Evolutionary conservation across 2,329 filamentous ascomycete genomes (phyloP), one percentile per base, ranked within the genome.

Genomic region (Bipolaris victoriae): DNA sequence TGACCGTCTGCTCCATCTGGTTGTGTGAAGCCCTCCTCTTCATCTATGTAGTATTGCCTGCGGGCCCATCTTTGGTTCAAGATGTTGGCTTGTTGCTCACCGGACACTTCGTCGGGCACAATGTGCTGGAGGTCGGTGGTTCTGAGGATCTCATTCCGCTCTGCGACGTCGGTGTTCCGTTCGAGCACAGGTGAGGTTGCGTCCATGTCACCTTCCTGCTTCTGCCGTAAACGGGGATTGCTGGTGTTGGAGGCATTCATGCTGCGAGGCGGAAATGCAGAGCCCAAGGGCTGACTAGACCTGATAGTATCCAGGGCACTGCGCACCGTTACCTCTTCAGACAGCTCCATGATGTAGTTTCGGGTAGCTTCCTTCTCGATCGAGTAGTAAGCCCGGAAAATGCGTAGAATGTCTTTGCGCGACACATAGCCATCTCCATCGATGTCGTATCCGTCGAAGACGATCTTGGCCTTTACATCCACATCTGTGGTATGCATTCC

Each of bases 321-420:
- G 7, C 71, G 87, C 13, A 88, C 84, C 11, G 95, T 85, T 6
- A 96, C 84, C 65, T 94, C 89, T 57, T 90, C 87, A 10, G 90
- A 87, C 64, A 92, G 88, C 18, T 86, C 87, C 58, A 90, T 90
- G 36, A 90, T 85, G 74, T 91, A 86, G 52, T 98, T 94, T 58
- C 87, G 86, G 58, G 95, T 92, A 77, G 97, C 88, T 72, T 97
- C 90, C 71, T 93, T 92, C 72, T 92, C 95, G 7, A 97, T 85
- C 2, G 91, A 88, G 75, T 96, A 98, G 75, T 96, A 97, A 0
- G 94, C 94, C 41, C 91, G 85, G 76, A 98, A 97, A 78, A 99
- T 90, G 54, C 93, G 88, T 31, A 98, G 78, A 67, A 97, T 96
- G 74, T 99, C 94, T 66, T 89, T 88, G 15, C 95, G 85, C 67